Base-by-base conservation (phyloP, 73 alveolate species). In the Breviolum minutum region DNA sequence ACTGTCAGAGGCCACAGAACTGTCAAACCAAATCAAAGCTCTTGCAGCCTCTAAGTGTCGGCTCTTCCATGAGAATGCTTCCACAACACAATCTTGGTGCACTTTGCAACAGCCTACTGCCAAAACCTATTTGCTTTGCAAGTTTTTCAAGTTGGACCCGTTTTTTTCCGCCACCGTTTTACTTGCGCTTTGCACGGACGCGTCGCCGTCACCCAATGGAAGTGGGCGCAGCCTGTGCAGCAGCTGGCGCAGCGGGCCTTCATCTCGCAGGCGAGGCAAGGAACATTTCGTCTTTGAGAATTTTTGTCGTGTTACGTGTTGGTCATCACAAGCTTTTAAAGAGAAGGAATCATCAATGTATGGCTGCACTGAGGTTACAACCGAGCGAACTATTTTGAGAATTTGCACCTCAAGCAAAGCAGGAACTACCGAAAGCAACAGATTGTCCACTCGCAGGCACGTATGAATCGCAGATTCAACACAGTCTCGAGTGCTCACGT, bases 161-260 rank as follows among this genome's bases (percentile, higher is more conserved):
- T 68, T 22, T 6, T 17, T 22, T 68, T 66, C 17, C 74, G 24
- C 77, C 77, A 6, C 77, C 87, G 60, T 16, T 29, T 5, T 60
- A 16, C n/a, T 29, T 79, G 11, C 87, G 7, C 26, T 27, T 26
- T 79, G 66, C 87, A 26, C 87, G 66, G 84, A 60, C 66, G 7
- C 66, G 87, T 63, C 20, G 68, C 88, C 68, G 68, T 80, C 68
- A 80, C 88, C 88, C 88, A 80, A 91, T 91, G 97, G 97, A 91
- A 91, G 97, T 91, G 89, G 97, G 97, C 88, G 97, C 97, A 83
- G 97, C 97, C 64, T 83, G 89, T 10, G 97, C 97, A 6, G 97
- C 97, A 19, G 94, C 94, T 12, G 94, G 94, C 48, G 97, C 97
- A 40, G 97, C 97, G 29, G 97, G 97, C 19, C 89, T 91, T 27